Conservation (phyloP, 371 early-diverging fungal genomes). For the Mortierella sp. region DNA sequence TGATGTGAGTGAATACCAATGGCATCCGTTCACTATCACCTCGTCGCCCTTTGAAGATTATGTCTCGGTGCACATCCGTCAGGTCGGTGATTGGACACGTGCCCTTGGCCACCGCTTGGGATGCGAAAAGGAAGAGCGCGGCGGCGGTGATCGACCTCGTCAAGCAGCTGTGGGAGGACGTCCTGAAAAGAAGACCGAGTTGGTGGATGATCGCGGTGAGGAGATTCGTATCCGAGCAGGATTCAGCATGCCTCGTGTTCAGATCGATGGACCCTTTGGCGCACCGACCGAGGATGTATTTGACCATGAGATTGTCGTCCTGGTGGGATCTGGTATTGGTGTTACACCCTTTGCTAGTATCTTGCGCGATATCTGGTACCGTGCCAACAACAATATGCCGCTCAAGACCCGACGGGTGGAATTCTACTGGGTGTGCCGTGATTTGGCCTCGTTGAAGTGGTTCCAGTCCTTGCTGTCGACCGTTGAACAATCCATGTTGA, state of each 20-base stretch:
- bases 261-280: conserved; percentile 90
- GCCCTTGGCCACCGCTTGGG: conserved; percentile 63
- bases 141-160: conserved; percentile 4
- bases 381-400: conserved; percentile 61
- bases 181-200: conserved; percentile 33
- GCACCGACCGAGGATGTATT: conserved; percentile 88
- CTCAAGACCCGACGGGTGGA: conserved; percentile 64
- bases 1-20: conserved; percentile 67
- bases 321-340: conserved; percentile 86
- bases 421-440: conserved; percentile 76
- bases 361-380: conserved; percentile 74
- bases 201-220: conserved; percentile 46
- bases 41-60: conserved; percentile 85
- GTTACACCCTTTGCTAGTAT: conserved; percentile 83
- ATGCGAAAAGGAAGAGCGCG: conserved; percentile 38
- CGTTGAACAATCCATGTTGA: conserved; percentile 64
- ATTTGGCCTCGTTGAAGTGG: conserved; percentile 74
- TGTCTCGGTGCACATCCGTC: conserved; percentile 81
- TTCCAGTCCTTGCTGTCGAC: conserved; percentile 75
- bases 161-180: conserved; percentile 15
- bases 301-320: conserved; percentile 78
- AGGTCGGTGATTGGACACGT: conserved; percentile 84
- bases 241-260: conserved; percentile 64
- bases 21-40: conserved; percentile 91
- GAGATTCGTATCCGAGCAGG: conserved; percentile 44